Base-by-base conservation (phyloP, 75 land plant species). In the Sequoiadendron giganteum region DNA sequence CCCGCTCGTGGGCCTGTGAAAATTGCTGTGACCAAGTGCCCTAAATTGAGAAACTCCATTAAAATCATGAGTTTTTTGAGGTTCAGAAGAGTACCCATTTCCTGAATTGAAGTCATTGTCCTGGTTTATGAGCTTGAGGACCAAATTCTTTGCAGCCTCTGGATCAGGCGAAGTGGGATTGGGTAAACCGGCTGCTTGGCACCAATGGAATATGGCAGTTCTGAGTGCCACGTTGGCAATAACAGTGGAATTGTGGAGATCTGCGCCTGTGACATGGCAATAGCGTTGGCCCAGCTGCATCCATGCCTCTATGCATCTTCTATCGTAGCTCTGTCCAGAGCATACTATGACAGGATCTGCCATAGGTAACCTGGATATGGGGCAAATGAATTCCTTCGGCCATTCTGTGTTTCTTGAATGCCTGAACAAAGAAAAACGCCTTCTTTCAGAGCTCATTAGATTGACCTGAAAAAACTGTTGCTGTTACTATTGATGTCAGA, bases 281-380 rank as follows among this genome's bases (percentile, higher is more conserved):
- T n/a, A 42, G 34, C 52, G 32, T 42, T 82, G 84, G 1, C 84
- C 84, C 84, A 45, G 49, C 16, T 82, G 47, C 84, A 82, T 82
- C 84, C 94, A 94, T 30, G 93, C 96, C 68, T 94, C 90, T 18
- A 95, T 92, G 70, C 89, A 92, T 61, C 82, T 14, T 21, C 96
- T 92, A 75, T 96, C 97, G 89, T 95, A 96, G 77, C 93, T 93
- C 43, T 93, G 93, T 11, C 97, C 97, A 38, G 96, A 92, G 75
- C 93, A 40, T 45, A 95, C 89, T 42, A 96, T 93, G 36, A 95
- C 96, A 25, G 97, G 97, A 86, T 96, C 97, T 10, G 93, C 85
- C 96, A 96, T 96, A 40, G 94, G 85, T 0, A 90, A 86, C 32
- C 88, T 83, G 78, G 93, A 91, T 86, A 96, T 91, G 14, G 96